Conservation (phyloP, 2,329 filamentous ascomycete genomes). For the Stachybotrys elegans region DNA sequence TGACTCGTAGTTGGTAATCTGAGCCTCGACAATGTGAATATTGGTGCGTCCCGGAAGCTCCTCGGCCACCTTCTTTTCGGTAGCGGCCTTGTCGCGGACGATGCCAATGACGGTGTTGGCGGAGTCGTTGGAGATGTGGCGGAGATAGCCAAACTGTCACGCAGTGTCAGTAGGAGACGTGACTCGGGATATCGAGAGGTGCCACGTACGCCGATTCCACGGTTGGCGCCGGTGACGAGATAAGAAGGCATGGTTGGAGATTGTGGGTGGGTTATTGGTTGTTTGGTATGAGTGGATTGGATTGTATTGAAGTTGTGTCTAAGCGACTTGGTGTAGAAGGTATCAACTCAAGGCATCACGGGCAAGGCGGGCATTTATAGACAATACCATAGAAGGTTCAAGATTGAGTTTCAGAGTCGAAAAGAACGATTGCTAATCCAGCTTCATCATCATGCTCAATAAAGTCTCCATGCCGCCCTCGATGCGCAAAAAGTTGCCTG, state of each 20-base stretch:
- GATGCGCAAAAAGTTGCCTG: not conserved
- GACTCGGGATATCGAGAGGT: not conserved
- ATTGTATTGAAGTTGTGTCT: not conserved
- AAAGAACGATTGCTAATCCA: not conserved
- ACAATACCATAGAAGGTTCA: not conserved
- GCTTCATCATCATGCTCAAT: not conserved
- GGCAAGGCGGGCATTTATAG: not conserved
- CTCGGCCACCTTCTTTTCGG: slow-evolving; percentile 28
- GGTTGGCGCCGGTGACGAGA: slow-evolving; percentile 9
- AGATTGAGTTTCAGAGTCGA: not conserved
- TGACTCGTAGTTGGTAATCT: slow-evolving; percentile 8
- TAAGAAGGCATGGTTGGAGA: slow-evolving; percentile 8
- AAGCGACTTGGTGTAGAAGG: not conserved
- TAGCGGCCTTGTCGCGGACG: slow-evolving; percentile 33
- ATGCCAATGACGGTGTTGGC: slow-evolving; percentile 36
- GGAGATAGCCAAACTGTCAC: slow-evolving; percentile 25
- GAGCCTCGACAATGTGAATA: slow-evolving; percentile 7
- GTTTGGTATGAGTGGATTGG: not conserved
- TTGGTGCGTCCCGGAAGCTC: slow-evolving; percentile 19
- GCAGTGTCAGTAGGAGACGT: not conserved
- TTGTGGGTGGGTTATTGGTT: not conserved
- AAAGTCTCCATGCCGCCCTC: not conserved
- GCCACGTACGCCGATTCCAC: slow-evolving; percentile 8
- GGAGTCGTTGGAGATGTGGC: slow-evolving; percentile 35
- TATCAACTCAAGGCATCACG: not conserved